Evolutionary conservation across 2,329 filamentous ascomycete species (phyloP).

Genomic region (Claviceps sp.): DNA sequence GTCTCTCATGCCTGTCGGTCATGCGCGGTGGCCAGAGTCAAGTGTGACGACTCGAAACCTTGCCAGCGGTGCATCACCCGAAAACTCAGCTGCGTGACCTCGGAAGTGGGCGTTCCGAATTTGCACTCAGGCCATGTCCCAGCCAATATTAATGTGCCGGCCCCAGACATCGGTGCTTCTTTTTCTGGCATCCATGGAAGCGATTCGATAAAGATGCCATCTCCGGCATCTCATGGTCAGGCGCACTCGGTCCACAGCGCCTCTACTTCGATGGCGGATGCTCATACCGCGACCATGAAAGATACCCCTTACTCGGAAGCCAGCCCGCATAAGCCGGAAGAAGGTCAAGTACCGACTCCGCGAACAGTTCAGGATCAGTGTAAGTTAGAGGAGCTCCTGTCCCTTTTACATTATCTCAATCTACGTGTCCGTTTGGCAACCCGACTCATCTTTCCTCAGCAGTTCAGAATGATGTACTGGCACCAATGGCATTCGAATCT

Average conservation of each 20-base stretch:
- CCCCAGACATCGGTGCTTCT: conserved; percentile 6
- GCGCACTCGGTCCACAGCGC: conserved; percentile 3
- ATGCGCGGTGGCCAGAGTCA: conserved; percentile 38
- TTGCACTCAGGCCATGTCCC: conserved; percentile 29
- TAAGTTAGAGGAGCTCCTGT: conserved; percentile 4
- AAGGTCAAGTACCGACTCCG: conserved; percentile 21
- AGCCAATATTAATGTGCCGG: conserved; percentile 17
- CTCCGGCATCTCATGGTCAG: conserved; percentile 12
- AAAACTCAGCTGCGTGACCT: conserved; percentile 29
- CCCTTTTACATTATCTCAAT: not conserved
- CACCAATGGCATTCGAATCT: not conserved
- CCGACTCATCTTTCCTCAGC: not conserved
- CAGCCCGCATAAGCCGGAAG: conserved; percentile 16
- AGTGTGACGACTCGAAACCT: conserved; percentile 41
- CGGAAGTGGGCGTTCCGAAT: conserved; percentile 25
- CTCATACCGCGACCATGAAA: conserved; percentile 9
- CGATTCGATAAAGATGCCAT: conserved; percentile 9
- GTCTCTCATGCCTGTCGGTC: conserved; percentile 39
- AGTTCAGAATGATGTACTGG: conserved; percentile 5
- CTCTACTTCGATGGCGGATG: conserved; percentile 9
- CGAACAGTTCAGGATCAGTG: conserved; percentile 19
- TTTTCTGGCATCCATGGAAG: not conserved
- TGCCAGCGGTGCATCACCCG: conserved; percentile 37
- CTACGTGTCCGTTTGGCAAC: not conserved
- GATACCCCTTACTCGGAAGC: conserved; percentile 15